Conservation (phyloP, 2,329 filamentous ascomycete genomes). For the Aspergillus persii region DNA sequence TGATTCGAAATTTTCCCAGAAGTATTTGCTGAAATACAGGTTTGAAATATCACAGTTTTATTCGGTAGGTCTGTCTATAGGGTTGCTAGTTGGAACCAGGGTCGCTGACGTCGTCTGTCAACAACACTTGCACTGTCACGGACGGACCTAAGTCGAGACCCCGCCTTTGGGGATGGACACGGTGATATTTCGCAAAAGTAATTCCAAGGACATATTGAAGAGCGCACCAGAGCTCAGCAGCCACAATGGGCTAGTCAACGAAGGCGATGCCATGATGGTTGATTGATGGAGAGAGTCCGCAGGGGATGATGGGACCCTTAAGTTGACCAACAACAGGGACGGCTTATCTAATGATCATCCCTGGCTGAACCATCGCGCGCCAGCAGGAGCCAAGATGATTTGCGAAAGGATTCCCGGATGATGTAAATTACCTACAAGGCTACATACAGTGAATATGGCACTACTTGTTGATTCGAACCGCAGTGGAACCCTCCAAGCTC, state of each 20-base stretch:
- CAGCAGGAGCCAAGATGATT: not conserved
- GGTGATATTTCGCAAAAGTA: conserved; percentile 3
- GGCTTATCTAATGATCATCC: conserved; percentile 22
- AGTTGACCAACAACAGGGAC: not conserved
- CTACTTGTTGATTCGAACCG: not conserved
- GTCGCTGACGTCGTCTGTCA: conserved; percentile 15
- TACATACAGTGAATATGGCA: not conserved
- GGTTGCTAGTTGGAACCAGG: conserved; percentile 3
- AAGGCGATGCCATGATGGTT: conserved; percentile 23
- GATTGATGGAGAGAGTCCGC: conserved; percentile 4
- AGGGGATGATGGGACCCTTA: not conserved
- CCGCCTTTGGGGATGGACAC: conserved; percentile 32
- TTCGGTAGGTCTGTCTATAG: not conserved
- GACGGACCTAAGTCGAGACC: conserved; percentile 27
- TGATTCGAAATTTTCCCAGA: no score
- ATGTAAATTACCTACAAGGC: not conserved
- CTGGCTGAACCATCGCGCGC: not conserved
- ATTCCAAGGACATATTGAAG: conserved; percentile 5
- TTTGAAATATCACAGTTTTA: not conserved
- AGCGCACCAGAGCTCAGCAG: conserved; percentile 7
- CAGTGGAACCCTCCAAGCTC: conserved; percentile 15
- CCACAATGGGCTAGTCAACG: conserved; percentile 18
- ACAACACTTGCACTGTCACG: conserved; percentile 18
- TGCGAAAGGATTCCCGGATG: not conserved
- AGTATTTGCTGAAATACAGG: not conserved